A percentile compares a stretch with the other conserved stretches of the same genome.
Conservation (phyloP, 345 rosid species). For the Hibiscus syriacus region DNA sequence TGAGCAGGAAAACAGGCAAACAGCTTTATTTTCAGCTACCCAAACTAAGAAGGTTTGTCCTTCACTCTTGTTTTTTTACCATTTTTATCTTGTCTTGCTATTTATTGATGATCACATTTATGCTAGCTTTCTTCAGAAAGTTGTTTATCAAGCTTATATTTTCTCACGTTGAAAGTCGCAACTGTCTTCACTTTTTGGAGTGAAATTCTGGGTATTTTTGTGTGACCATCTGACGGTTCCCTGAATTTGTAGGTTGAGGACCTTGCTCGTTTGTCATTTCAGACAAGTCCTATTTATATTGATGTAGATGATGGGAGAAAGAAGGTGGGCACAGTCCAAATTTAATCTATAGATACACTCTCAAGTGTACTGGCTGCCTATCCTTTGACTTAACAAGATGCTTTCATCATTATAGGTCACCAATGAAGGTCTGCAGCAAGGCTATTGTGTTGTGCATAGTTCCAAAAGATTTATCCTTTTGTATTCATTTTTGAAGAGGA, state of each 20-base stretch:
- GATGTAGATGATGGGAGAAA: constrained; percentile 93
- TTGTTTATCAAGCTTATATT: neutral
- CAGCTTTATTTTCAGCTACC: constrained; percentile 96
- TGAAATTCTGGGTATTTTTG: neutral
- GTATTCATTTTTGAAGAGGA: constrained; percentile 87
- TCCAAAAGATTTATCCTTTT: constrained; percentile 79
- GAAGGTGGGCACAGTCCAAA: constrained; percentile 45
- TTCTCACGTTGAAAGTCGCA: neutral
- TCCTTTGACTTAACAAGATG: constrained; percentile 5
- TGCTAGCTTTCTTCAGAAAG: neutral
- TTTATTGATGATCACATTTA: neutral
- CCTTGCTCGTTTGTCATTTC: constrained; percentile 86
- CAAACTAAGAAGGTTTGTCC: constrained; percentile 82
- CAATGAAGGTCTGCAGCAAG: constrained; percentile 93
- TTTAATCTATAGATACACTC: neutral
- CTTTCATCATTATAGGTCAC: constrained; percentile 55
- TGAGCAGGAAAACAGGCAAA: constrained; percentile 85
- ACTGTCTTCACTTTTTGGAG: neutral
- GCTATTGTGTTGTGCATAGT: constrained; percentile 82
- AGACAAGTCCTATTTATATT: constrained; percentile 72
- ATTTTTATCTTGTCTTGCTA: neutral
- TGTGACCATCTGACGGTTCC: constrained; percentile 1
- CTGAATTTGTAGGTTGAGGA: constrained; percentile 65
- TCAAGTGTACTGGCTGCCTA: neutral
- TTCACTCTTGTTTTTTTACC: neutral